These are phyloP conservation scores for Solanum clarkiae DNA, from an alignment of 257 asterid genomes.

Conservation along the genomic window DNA sequence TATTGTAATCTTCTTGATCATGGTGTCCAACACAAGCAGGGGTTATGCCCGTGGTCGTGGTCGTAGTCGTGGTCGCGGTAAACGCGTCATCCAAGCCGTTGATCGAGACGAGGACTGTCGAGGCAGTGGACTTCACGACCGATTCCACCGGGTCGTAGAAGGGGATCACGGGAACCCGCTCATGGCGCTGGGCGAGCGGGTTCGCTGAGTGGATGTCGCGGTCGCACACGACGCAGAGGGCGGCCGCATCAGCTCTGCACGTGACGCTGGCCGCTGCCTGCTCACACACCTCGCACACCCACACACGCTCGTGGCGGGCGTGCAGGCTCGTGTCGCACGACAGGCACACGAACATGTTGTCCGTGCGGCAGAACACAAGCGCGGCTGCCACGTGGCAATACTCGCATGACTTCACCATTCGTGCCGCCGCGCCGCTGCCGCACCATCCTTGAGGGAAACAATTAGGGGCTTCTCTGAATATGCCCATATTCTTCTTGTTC, in stretches of 20 bases:
- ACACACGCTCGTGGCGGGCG: conserved; percentile 52
- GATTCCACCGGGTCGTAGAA: conserved; percentile 57
- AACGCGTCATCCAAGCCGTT: neutral
- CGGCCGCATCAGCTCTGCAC: conserved; percentile 78
- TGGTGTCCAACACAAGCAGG: neutral
- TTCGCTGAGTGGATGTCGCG: conserved; percentile 72
- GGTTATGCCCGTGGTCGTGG: neutral
- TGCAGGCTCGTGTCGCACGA: conserved; percentile 51
- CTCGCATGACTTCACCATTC: conserved; percentile 52
- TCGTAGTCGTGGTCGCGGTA: neutral
- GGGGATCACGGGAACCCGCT: conserved; percentile 53
- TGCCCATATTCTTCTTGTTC: neutral
- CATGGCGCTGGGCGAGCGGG: conserved; percentile 74
- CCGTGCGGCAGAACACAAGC: conserved; percentile 52
- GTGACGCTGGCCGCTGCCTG: conserved; percentile 62
- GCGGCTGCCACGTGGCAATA: conserved; percentile 59
- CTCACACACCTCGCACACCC: conserved; percentile 86
- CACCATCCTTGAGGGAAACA: conserved; percentile 25
- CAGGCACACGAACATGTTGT: conserved; percentile 53
- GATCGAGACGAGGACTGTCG: conserved; percentile 5
- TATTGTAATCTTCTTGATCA: neutral
- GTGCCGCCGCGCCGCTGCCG: neutral
- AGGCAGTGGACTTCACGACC: conserved; percentile 33
- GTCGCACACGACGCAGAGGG: conserved; percentile 66
- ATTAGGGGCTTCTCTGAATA: conserved; percentile 12